Percentiles rank a stretch among this genome's conserved stretches.
These are phyloP conservation scores for Cocos nucifera DNA, from an alignment of 176 grass and related monocot genomes.

Conservation along the genomic window DNA sequence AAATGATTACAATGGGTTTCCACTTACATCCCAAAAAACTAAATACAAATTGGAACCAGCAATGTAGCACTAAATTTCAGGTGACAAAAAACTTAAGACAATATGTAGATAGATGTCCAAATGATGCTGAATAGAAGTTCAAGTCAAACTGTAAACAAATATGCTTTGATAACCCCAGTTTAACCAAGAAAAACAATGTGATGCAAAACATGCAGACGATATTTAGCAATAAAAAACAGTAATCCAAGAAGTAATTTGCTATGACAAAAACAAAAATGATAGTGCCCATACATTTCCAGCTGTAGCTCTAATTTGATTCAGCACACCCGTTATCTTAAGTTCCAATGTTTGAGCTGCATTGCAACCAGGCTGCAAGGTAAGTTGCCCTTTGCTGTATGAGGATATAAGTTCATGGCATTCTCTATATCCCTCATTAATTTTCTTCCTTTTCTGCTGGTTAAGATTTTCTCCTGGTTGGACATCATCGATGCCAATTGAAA, in stretches of 20 bases:
- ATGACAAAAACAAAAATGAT: background rate
- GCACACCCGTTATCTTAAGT: slow-evolving; percentile 41
- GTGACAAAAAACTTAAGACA: too few relatives aligned
- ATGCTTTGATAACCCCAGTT: too few relatives aligned
- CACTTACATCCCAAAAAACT: too few relatives aligned
- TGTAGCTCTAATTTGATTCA: slow-evolving; percentile 63
- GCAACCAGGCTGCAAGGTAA: slow-evolving; percentile 53
- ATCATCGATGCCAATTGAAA: slow-evolving; percentile 96
- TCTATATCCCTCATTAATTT: slow-evolving; percentile 63
- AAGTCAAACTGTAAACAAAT: too few relatives aligned
- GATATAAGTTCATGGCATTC: slow-evolving; percentile 72
- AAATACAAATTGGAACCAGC: too few relatives aligned
- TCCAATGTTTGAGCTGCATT: slow-evolving; percentile 73
- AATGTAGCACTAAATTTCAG: too few relatives aligned
- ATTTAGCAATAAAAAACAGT: background rate
- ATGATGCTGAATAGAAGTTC: too few relatives aligned
- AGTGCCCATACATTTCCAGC: slow-evolving; percentile 55
- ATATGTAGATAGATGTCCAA: too few relatives aligned
- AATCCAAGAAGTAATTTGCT: background rate
- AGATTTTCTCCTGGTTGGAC: slow-evolving; percentile 70
- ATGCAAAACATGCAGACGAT: background rate
- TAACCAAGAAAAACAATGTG: too few relatives aligned
- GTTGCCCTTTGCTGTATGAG: slow-evolving; percentile 52
- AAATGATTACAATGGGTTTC: too few relatives aligned
- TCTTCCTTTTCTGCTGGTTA: slow-evolving; percentile 50